phyloP scores from a whole-genome alignment of 2,329 filamentous ascomycete species.

The Whalleya microplaca region DNA sequence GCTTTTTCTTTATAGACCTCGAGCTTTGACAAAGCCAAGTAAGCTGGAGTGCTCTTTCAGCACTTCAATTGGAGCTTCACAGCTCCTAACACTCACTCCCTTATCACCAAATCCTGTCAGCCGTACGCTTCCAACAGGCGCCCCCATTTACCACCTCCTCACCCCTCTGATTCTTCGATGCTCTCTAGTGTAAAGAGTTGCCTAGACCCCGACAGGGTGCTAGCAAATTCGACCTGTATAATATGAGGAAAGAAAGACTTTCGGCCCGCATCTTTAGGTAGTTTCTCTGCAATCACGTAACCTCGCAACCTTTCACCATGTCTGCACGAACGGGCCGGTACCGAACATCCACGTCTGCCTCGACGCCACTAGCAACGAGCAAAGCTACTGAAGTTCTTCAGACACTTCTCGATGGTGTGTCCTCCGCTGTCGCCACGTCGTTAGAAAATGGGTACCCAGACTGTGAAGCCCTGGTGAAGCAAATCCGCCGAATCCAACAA shows the following conservation, averaged over 20 bases:
- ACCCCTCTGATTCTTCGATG: conserved; percentile 30
- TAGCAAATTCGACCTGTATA: conserved; percentile 28
- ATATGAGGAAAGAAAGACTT: conserved; percentile 31
- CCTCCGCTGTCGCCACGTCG: conserved; percentile 39
- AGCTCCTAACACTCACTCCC: neutral
- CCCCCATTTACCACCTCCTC: conserved; percentile 6
- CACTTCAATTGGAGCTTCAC: neutral
- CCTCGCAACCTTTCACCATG: too few species aligned
- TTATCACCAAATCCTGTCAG: neutral
- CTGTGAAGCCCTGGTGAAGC: conserved; percentile 53
- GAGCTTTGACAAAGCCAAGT: neutral
- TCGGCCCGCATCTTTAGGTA: conserved; percentile 14
- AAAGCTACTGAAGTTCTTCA: conserved; percentile 65
- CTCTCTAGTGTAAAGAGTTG: conserved; percentile 28
- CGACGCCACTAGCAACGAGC: conserved; percentile 56
- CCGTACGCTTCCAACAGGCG: neutral
- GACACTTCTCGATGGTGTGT: conserved; percentile 54
- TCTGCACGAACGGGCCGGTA: conserved; percentile 59
- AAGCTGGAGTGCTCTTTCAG: neutral
- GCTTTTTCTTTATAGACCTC: neutral
- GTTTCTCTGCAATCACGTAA: conserved; percentile 18
- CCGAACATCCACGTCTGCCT: conserved; percentile 67
- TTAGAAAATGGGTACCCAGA: conserved; percentile 51
- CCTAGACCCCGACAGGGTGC: conserved; percentile 36
- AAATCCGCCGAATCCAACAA: conserved; percentile 69